Evolutionary conservation across 345 rosid genomes (phyloP), one percentile per base, ranked within the genome.

Genomic region (Rhodomyrtus tomentosa): DNA sequence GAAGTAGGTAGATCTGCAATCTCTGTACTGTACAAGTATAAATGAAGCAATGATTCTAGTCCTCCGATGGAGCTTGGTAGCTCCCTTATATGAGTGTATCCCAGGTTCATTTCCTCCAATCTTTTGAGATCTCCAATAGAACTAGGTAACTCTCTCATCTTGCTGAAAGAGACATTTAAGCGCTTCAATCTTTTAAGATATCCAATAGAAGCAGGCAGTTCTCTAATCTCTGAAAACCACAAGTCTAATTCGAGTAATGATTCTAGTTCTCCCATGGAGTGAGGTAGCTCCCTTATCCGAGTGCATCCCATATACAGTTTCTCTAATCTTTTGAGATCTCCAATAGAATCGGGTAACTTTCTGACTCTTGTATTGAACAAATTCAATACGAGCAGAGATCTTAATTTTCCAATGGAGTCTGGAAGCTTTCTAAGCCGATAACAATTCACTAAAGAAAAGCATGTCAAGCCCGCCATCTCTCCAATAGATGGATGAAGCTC

Each of bases 121-220:
- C 51, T 12, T 50, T 50, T 50, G 51, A 12, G 51, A 10, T 50
- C 51, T 50, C 51, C 51, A 50, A 55, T 25, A 25, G 59, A 55
- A 55, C 25, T 2, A 0, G 15, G 59, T 55, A 55, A 55, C 29
- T 55, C 58, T 14, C 15, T 25, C 25, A 55, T 55, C 1, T 0
- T 55, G 10, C 0, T 1, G 0, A 0, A 1, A 0, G 6, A 25
- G 10, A 4, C 2, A 0, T 55, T 4, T 55, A 10, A 4, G 6
- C 5, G 29, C 0, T n/a, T 3, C 1, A 55, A 15, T 4, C 29
- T 55, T 55, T 25, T 25, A 10, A 55, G 59, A 0, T 25, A 25
- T 55, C 59, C 15, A 6, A 55, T 55, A 0, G 1, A 55, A 55
- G 29, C 0, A 2, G 15, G 29, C 29, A 55, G 1, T 55, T 0